Evolutionary conservation across 176 grass and related monocot species (phyloP).

Genomic region (Ananas comosus): DNA sequence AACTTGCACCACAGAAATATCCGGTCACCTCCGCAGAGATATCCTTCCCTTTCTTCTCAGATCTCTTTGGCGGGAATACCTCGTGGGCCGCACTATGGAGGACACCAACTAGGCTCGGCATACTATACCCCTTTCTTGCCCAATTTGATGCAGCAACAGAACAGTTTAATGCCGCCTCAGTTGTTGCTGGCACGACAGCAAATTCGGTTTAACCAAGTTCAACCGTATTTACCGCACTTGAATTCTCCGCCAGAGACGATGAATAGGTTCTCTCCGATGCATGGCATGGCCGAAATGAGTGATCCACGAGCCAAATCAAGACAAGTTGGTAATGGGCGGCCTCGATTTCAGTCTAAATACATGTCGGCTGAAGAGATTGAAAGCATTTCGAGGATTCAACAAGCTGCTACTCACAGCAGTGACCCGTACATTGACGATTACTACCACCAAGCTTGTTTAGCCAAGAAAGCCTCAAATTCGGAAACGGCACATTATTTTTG

Average conservation of each 20-base stretch:
- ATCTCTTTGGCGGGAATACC: slow-evolving; percentile 22
- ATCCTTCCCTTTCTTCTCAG: slow-evolving; percentile 24
- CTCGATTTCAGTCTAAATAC: slow-evolving; percentile 8
- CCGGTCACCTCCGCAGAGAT: slow-evolving; percentile 35
- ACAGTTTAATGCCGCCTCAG: slow-evolving; percentile 31
- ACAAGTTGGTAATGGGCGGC: slow-evolving; percentile 33
- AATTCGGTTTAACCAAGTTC: slow-evolving; percentile 36
- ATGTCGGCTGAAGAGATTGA: slow-evolving; percentile 23
- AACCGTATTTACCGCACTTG: slow-evolving; percentile 17
- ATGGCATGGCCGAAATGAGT: slow-evolving; percentile 37
- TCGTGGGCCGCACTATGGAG: slow-evolving; percentile 35
- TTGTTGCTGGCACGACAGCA: slow-evolving; percentile 19
- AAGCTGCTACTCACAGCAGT: slow-evolving; percentile 24
- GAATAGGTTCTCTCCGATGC: slow-evolving; percentile 40
- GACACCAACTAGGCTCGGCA: slow-evolving; percentile 17
- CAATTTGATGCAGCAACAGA: slow-evolving; percentile 25
- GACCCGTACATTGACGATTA: slow-evolving; percentile 28
- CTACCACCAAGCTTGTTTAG: slow-evolving; percentile 25
- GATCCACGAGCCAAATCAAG: slow-evolving; percentile 44
- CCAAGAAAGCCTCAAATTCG: slow-evolving; percentile 13
- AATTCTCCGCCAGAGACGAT: slow-evolving; percentile 41
- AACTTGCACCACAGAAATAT: slow-evolving; percentile 30
- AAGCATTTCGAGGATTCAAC: slow-evolving; percentile 22
- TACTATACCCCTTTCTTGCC: slow-evolving; percentile 21
- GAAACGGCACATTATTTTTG: slow-evolving; percentile 34